Base-by-base conservation (phyloP, 805 yeast genomes). In the Aciculoconidium aculeatum region DNA sequence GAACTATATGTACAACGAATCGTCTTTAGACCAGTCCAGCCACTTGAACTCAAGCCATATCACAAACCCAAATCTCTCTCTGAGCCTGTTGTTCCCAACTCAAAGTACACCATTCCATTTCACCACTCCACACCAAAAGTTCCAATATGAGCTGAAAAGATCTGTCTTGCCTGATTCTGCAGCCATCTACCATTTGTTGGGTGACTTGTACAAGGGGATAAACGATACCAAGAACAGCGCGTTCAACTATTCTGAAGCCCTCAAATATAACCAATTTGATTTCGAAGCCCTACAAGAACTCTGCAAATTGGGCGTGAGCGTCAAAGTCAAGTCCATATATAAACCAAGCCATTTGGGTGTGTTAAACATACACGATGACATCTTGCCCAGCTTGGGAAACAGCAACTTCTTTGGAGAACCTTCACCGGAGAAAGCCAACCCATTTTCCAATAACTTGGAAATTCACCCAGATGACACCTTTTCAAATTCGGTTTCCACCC, bases 251-350 rank as follows among this genome's bases (percentile, higher is more conserved):
- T 69, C 84, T 0, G 74, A 70, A 40, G 84, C 90, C 1, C 64
- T 86, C 33, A 74, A 75, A 35, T 56, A 67, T 39, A 83, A 92
- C 49, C 95, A 94, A 11, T 84, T 66, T 47, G 67, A 86, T 22
- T 86, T 92, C 72, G 96, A 86, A 48, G 86, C 96, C 0, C 77
- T 85, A 39, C 85, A 79, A 40, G 78, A 79, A 23, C 59, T 92
- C 27, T 76, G 86, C 44, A 65, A 67, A 27, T 59, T 80, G 57
- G 92, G 94, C 8, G 84, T 80, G 11, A 72, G 72, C 34, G 67
- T 86, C 11, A 73, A 76, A 34, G 75, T 79, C 5, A 71, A 71
- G 39, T 53, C 76, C 0, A 61, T 77, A 16, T 78, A 64, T 50
- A 68, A 66, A 34, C 37, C 41, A 15, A 36, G 31, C 22, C 29